Evolutionary conservation across 2,329 filamentous ascomycete genomes (phyloP).

Genomic region (Sclerotinia nivalis): DNA sequence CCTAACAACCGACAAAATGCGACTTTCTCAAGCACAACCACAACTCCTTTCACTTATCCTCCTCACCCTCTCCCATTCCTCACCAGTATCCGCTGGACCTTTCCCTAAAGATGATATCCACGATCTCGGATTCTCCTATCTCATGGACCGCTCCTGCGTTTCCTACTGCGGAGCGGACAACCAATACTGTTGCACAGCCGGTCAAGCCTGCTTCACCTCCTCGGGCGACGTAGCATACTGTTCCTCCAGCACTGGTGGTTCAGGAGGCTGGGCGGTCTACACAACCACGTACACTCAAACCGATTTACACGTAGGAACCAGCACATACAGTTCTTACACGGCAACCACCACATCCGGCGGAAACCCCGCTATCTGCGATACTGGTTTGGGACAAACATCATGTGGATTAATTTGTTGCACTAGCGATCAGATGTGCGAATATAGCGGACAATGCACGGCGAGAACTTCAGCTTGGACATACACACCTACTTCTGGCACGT

Average conservation of each 20-base stretch:
- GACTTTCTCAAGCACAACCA: conserved; percentile 38
- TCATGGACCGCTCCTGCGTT: conserved; percentile 52
- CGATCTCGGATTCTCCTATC: conserved; percentile 51
- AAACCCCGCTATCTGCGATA: conserved; percentile 52
- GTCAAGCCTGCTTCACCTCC: conserved; percentile 53
- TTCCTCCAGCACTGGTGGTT: conserved; percentile 31
- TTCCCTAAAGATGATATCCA: conserved; percentile 53
- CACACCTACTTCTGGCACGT: conserved; percentile 27
- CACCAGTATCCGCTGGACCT: conserved; percentile 47
- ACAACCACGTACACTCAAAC: conserved; percentile 60
- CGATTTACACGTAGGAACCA: conserved; percentile 54
- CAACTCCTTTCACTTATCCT: conserved; percentile 43
- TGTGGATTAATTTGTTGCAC: conserved; percentile 73
- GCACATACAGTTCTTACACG: conserved; percentile 40
- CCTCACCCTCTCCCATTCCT: conserved; percentile 44
- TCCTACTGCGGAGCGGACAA: conserved; percentile 56
- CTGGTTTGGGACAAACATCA: conserved; percentile 55
- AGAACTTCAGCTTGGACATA: conserved; percentile 44
- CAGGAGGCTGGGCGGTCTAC: conserved; percentile 37
- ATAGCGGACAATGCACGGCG: conserved; percentile 31
- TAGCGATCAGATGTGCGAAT: conserved; percentile 65
- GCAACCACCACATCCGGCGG: conserved; percentile 27
- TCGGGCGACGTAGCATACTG: conserved; percentile 53
- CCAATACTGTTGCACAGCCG: conserved; percentile 55
- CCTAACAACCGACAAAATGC: conserved; percentile 42